Base-by-base conservation (phyloP, 2,329 filamentous ascomycete genomes). In the Aspergillus sp. region DNA sequence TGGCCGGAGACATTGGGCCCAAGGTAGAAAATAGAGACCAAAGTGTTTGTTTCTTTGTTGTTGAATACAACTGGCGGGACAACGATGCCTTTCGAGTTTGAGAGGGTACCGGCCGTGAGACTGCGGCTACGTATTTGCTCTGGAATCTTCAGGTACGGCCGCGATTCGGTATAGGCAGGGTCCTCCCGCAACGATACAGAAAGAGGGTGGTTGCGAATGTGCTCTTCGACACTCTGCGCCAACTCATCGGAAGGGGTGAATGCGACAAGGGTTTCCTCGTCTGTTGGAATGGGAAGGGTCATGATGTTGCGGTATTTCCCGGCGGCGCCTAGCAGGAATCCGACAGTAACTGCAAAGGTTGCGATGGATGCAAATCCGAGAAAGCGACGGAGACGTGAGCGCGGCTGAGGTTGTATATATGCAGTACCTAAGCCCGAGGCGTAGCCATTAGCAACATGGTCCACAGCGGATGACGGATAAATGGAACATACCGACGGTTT, bases 61-160 rank as follows among this genome's bases (percentile, higher is more conserved):
- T 79, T 81, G 82, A 93, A 98, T 5, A 85, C 84, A 45, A 91
- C 81, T 1, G 93, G 92, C 3, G 93, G 93, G 1, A 96, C 89
- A 3, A 85, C 85, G 60, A 99, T 85, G 72, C 85, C 89, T 32
- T 87, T 86, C 0, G 88, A 83, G 0, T 92, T 93, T 17, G 89
- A 72, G 12, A 99, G 81, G 12, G 89, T 89, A 5, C 91, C 91
- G 32, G 84, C 91, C 0, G 93, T 98, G 52, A 99, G 81, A 74
- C 88, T 96, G 71, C 91, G 87, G 3, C 77, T 75, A 39, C 89
- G 85, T 73, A 91, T 82, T 3, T 81, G 74, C 24, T 81, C 79
- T 0, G 93, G 92, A 69, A 97, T 89, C 75, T 93, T 95, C 71
- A 97, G 79, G 71, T 96, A 91, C 11, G 93, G 93, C 41, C 95